A percentile compares a stretch with the other conserved stretches of the same genome.
phyloP scores from a whole-genome alignment of 352 stramenopile genomes.

The Pythium folliculosum region DNA sequence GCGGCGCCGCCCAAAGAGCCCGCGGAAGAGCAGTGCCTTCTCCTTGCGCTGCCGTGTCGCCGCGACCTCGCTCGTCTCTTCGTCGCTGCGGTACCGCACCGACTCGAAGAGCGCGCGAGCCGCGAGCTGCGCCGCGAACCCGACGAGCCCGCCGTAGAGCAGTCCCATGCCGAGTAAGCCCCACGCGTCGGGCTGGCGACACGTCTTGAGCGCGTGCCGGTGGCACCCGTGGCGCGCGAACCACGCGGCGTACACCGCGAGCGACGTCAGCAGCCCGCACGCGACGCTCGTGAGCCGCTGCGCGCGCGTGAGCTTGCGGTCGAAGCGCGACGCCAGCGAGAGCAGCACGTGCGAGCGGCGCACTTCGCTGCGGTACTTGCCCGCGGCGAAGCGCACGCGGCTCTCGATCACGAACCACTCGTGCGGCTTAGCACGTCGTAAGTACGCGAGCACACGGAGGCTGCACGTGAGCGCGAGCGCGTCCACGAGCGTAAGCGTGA shows the following conservation, averaged over 20 bases:
- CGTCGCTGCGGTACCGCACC: slow-evolving; percentile 61
- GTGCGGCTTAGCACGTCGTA: slow-evolving; percentile 15
- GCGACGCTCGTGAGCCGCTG: slow-evolving; percentile 59
- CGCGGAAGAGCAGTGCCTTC: slow-evolving; percentile 68
- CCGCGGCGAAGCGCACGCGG: slow-evolving; percentile 50
- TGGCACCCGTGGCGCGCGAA: slow-evolving; percentile 64
- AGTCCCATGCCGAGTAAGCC: slow-evolving; percentile 50
- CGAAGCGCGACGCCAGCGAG: slow-evolving; percentile 51
- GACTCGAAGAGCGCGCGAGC: slow-evolving; percentile 51
- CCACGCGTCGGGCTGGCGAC: slow-evolving; percentile 50
- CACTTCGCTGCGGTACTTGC: slow-evolving; percentile 55
- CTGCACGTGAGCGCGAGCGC: slow-evolving; percentile 9
- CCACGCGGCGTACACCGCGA: slow-evolving; percentile 49
- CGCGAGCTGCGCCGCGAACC: slow-evolving; percentile 39
- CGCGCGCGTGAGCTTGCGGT: slow-evolving; percentile 57
- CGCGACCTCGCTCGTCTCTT: slow-evolving; percentile 58
- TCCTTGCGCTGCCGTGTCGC: slow-evolving; percentile 71
- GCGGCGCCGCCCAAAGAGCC: slow-evolving; percentile 26
- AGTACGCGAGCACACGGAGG: slow-evolving; percentile 6
- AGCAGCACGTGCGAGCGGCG: slow-evolving; percentile 44
- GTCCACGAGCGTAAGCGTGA: slow-evolving; percentile 23
- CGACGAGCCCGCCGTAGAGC: slow-evolving; percentile 55
- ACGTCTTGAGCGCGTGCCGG: slow-evolving; percentile 59
- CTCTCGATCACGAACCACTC: slow-evolving; percentile 37
- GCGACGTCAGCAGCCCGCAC: slow-evolving; percentile 42